Conservation (phyloP, 108 stramenopile species). For the Nitzschia sp. region DNA sequence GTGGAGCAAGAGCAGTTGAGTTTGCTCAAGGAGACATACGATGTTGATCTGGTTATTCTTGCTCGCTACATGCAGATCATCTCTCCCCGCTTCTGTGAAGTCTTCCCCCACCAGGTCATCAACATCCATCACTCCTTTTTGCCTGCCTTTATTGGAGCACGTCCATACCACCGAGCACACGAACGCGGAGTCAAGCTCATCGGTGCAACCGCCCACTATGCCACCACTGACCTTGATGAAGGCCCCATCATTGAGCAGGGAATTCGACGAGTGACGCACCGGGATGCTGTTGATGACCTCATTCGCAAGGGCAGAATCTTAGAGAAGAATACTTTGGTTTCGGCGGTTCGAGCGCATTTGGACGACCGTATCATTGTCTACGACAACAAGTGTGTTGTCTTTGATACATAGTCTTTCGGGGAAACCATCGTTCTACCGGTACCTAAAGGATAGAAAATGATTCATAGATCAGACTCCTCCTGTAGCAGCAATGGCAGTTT, state of each 20-base stretch:
- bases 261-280: slow-evolving; percentile 50
- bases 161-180: slow-evolving; percentile 77
- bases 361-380: slow-evolving; percentile 80
- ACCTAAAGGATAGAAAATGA: neutral
- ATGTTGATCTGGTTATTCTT: slow-evolving; percentile 75
- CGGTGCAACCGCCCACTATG: slow-evolving; percentile 82
- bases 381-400: slow-evolving; percentile 84
- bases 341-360: slow-evolving; percentile 77
- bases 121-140: slow-evolving; percentile 90
- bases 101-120: slow-evolving; percentile 63
- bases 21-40: slow-evolving; percentile 44
- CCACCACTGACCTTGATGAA: slow-evolving; percentile 80
- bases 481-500: too few relatives aligned
- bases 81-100: slow-evolving; percentile 57
- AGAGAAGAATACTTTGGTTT: slow-evolving; percentile 69
- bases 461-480: too few relatives aligned
- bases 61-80: slow-evolving; percentile 89
- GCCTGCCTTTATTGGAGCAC: slow-evolving; percentile 76
- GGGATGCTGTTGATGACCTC: slow-evolving; percentile 74
- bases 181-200: slow-evolving; percentile 87
- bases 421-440: too few relatives aligned
- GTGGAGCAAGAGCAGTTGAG: slow-evolving; percentile 70
- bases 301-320: slow-evolving; percentile 79
- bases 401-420: slow-evolving; percentile 31
- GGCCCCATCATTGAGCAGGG: slow-evolving; percentile 87